Evolutionary conservation across 2,329 filamentous ascomycete genomes (phyloP).

Genomic region (Tothia fuscella): DNA sequence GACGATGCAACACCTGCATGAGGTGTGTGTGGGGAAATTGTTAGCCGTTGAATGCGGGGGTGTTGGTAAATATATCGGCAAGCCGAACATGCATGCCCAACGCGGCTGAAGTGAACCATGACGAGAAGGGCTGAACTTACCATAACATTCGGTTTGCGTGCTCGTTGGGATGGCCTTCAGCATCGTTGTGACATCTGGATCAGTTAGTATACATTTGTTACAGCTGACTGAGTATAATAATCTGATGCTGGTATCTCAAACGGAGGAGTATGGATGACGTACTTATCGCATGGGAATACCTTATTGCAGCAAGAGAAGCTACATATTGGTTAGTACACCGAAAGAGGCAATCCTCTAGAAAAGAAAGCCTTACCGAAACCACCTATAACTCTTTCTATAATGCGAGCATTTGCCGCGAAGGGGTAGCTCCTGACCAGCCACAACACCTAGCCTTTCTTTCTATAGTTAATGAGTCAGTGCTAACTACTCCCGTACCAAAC

Average conservation of each 20-base stretch:
- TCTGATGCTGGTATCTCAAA: no score
- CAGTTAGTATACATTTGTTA: no score
- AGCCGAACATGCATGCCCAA: no score
- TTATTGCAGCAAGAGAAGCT: constrained; percentile 46
- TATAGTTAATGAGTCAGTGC: no score
- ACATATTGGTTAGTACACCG: neutral
- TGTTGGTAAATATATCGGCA: no score
- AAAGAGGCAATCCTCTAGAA: neutral
- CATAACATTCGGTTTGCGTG: constrained; percentile 79
- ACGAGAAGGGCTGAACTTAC: constrained; percentile 4
- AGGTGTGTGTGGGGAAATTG: no score
- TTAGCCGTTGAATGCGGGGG: no score
- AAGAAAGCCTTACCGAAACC: constrained; percentile 36
- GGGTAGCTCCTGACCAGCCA: constrained; percentile 42
- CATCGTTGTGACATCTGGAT: constrained; percentile 64
- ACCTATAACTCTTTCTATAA: constrained; percentile 43
- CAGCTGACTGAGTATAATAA: no score
- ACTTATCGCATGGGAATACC: constrained; percentile 46
- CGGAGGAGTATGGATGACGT: constrained; percentile 14
- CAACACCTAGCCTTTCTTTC: constrained; percentile 38
- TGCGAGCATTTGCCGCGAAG: constrained; percentile 41
- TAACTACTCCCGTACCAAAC: no score
- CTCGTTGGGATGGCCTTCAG: constrained; percentile 61
- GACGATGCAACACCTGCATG: no score
- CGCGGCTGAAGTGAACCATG: no score